Evolutionary conservation across 2,329 filamentous ascomycete species (phyloP).

Genomic region (Graphiopsis chlorocephala): DNA sequence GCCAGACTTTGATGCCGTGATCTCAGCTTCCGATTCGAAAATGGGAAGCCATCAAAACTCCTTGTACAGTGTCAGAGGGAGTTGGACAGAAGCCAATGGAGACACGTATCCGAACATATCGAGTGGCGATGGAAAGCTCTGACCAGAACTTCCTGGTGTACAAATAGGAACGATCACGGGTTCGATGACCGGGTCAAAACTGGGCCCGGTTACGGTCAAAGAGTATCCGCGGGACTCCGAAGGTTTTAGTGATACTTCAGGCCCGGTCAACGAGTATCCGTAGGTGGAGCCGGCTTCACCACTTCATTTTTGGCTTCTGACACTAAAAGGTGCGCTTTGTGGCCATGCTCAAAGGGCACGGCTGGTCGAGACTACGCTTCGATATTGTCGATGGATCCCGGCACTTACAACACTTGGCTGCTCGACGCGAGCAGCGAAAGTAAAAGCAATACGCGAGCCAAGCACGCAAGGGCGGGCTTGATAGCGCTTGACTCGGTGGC

Average conservation of each 20-base stretch:
- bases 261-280: background rate
- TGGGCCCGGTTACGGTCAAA: background rate
- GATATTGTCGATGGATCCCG: background rate
- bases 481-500: background rate
- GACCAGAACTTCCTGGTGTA: background rate
- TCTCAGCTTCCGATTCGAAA: background rate
- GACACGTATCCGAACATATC: background rate
- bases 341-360: background rate
- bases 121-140: background rate
- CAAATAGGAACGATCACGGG: background rate
- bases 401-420: background rate
- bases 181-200: background rate
- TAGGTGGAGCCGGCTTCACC: background rate
- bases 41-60: background rate
- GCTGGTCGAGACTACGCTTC: background rate
- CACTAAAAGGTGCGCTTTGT: background rate
- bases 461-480: background rate
- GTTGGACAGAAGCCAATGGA: background rate
- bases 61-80: background rate
- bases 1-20: background rate
- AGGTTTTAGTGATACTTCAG: background rate
- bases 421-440: background rate
- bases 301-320: no score
- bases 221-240: background rate
- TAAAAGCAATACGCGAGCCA: background rate